Percentiles rank a stretch among this genome's conserved stretches.
These are phyloP conservation scores for Sporisorium sorghi DNA, from an alignment of 1,284 basidiomycete genomes.

Conservation along the genomic window DNA sequence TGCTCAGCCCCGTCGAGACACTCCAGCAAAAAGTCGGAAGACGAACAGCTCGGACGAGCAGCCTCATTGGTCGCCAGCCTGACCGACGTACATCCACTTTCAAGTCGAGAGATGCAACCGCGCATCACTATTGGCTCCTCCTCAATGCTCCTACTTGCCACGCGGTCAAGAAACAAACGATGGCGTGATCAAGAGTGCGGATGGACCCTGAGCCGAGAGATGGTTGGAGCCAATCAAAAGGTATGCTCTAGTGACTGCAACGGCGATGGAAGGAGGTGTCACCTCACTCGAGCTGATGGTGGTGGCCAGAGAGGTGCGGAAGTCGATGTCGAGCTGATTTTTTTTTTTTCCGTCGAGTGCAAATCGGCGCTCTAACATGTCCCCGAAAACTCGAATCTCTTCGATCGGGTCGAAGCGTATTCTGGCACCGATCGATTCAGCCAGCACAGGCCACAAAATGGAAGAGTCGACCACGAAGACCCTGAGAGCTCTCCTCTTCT, in stretches of 20 bases:
- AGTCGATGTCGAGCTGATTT: no score
- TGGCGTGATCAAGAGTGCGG: slow-evolving; percentile 31
- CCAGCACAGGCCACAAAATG: slow-evolving; percentile 29
- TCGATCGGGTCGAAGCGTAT: no score
- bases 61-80: background rate
- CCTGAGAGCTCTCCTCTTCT: slow-evolving; percentile 9
- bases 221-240: slow-evolving; percentile 13
- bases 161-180: slow-evolving; percentile 14
- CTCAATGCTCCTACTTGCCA: slow-evolving; percentile 10
- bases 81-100: background rate
- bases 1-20: no score
- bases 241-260: background rate
- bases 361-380: no score
- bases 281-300: background rate
- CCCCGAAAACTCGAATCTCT: no score
- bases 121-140: slow-evolving; percentile 1
- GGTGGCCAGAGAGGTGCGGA: no score
- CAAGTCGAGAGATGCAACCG: no score
- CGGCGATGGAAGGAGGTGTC: background rate
- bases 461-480: background rate
- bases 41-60: no score
- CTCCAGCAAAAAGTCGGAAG: no score
- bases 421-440: slow-evolving; percentile 3
- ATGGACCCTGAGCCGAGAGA: slow-evolving; percentile 5
- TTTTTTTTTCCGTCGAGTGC: background rate